Evolutionary conservation across 2,329 filamentous ascomycete genomes (phyloP), one percentile per base, ranked within the genome.

Genomic region (Gyromitra esculenta): DNA sequence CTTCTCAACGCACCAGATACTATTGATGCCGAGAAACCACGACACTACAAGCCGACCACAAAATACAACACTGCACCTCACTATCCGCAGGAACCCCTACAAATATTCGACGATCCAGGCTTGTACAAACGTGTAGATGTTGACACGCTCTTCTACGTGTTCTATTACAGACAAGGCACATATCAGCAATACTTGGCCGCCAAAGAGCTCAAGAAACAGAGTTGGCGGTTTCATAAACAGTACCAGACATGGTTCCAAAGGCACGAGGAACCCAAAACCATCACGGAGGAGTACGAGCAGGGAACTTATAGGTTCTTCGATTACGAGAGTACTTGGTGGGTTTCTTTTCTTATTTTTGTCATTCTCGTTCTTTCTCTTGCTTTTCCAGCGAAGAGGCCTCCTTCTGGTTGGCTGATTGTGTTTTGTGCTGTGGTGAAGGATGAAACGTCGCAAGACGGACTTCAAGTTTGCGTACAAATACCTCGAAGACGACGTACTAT

Each of bases 191-290:
- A 94, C 82, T 87, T 98, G 75, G 94, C 96, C 0, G 96, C 96
- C 13, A 97, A 97, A 84, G 93, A 96, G n/a, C 86, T 99, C 67
- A 99, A 99, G 85, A 92, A 95, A 80, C 96, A 99, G 84, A 97
- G 94, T 84, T 99, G 96, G 96, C 89, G 96, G 73, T 99, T 99
- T 84, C 96, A 99, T 85, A 99, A 99, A 87, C 96, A 98, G 84
- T 99, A 99, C 83, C 96, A 97, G 84, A 99, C 96, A 0, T 99
- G 96, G 96, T 99, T 99, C 82, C 96, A 99, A 84, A 89, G 96
- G 66, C 96, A 99, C 80, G 96, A 99, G 83, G 96, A 99, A 86
- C 96, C 96, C 18, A 99, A 99, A 87, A 94, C 91, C 81, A 99
- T 99, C 82, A 98, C 96, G 0, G 96, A 99, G 84, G 96, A 99